Conservation (phyloP, 1,139 yeast species). For the Geotrichum restrictum region DNA sequence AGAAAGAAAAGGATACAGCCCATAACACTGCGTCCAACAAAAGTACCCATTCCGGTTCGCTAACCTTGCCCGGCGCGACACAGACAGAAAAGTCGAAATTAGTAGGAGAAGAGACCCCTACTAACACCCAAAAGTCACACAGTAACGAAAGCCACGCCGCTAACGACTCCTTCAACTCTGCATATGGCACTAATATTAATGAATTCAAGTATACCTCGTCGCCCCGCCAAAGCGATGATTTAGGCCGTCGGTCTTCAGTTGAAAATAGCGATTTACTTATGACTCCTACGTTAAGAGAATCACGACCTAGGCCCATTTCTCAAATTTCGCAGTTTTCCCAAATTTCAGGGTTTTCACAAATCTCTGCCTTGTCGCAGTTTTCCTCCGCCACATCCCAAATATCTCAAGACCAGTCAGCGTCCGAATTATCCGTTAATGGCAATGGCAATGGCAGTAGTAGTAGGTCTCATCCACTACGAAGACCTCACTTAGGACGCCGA, state of each 20-base stretch:
- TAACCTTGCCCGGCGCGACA: neutral
- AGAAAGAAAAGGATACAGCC: conserved; percentile 2
- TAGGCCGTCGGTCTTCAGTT: conserved; percentile 20
- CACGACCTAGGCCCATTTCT: conserved; percentile 56
- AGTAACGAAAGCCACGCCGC: neutral
- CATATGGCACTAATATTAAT: conserved; percentile 19
- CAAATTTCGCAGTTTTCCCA: conserved; percentile 62
- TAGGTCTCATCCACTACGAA: conserved; percentile 9
- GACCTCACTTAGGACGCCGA: conserved; percentile 31
- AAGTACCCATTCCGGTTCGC: neutral
- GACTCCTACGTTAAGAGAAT: conserved; percentile 14
- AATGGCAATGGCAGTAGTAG: conserved; percentile 1
- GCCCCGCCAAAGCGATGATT: conserved; percentile 18
- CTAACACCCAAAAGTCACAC: neutral
- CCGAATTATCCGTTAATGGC: conserved; percentile 15
- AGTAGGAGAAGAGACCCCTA: neutral
- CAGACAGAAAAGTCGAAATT: neutral
- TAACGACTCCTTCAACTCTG: conserved; percentile 3
- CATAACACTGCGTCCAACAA: neutral
- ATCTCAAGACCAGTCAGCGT: conserved; percentile 22
- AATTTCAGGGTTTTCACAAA: conserved; percentile 53
- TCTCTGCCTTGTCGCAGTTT: conserved; percentile 32
- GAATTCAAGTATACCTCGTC: conserved; percentile 17
- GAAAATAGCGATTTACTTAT: conserved; percentile 25
- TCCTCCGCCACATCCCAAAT: conserved; percentile 29